Percentiles rank a stretch among this genome's conserved stretches.
These are phyloP conservation scores for Psilocybe sp. DNA, from an alignment of 768 basidiomycete genomes.

Conservation along the genomic window DNA sequence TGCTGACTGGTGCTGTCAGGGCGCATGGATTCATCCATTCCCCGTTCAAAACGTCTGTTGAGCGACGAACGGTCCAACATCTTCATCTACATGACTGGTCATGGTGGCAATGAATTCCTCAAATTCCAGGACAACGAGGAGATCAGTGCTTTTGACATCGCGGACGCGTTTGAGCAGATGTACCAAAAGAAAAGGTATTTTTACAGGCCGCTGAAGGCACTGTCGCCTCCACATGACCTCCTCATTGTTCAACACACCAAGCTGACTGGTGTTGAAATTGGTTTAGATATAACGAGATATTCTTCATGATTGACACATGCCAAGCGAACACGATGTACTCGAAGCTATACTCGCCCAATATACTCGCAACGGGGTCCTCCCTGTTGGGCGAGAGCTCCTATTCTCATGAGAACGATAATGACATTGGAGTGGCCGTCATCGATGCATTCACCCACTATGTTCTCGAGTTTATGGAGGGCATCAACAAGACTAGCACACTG, in stretches of 20 bases:
- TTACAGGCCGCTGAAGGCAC: constrained; percentile 13
- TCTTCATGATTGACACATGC: constrained; percentile 99
- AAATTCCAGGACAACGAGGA: constrained; percentile 99
- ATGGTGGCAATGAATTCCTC: constrained; percentile 96
- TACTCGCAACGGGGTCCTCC: constrained; percentile 88
- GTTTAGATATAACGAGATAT: constrained; percentile 84
- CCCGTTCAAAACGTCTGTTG: constrained; percentile 88
- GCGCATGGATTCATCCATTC: constrained; percentile 78
- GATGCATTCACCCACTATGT: constrained; percentile 93
- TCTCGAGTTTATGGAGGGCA: constrained; percentile 86
- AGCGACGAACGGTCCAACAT: constrained; percentile 90
- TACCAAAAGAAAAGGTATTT: constrained; percentile 87
- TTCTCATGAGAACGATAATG: constrained; percentile 90
- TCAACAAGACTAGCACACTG: constrained; percentile 84
- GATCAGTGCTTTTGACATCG: constrained; percentile 95
- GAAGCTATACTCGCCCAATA: constrained; percentile 90
- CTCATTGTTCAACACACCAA: too few species aligned
- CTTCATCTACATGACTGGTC: constrained; percentile 98
- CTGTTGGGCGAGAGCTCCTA: constrained; percentile 87
- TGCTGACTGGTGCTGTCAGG: constrained; percentile 41
- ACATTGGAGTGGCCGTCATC: constrained; percentile 94
- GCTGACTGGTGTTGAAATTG: neutral
- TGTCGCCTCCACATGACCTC: neutral
- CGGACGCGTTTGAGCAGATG: constrained; percentile 98
- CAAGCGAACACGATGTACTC: constrained; percentile 96